These are phyloP conservation scores for Aschersonia sp. DNA, from an alignment of 2,329 filamentous ascomycete species.

Conservation along the genomic window DNA sequence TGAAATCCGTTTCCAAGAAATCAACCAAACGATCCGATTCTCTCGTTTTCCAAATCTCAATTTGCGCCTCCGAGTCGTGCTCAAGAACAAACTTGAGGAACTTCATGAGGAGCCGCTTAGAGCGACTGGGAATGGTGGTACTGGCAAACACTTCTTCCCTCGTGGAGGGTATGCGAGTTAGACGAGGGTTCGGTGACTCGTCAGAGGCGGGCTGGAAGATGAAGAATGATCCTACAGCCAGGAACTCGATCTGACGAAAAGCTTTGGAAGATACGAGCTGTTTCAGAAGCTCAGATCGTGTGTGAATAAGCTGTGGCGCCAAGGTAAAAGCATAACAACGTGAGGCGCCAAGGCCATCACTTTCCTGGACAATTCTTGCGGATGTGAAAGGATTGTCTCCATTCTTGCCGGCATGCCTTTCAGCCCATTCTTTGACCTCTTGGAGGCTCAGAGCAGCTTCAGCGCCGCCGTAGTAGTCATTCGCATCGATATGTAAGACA, in stretches of 20 bases:
- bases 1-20: slow-evolving; percentile 49
- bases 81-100: slow-evolving; percentile 79
- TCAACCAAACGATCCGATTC: slow-evolving; percentile 38
- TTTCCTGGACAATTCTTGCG: slow-evolving; percentile 20
- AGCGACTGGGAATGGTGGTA: slow-evolving; percentile 57
- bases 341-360: slow-evolving; percentile 37
- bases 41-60: slow-evolving; percentile 42
- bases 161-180: slow-evolving; percentile 70
- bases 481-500: slow-evolving; percentile 76
- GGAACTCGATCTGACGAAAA: slow-evolving; percentile 82
- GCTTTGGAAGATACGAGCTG: slow-evolving; percentile 80
- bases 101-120: slow-evolving; percentile 83
- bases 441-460: slow-evolving; percentile 78
- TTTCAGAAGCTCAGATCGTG: slow-evolving; percentile 62
- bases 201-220: slow-evolving; percentile 38
- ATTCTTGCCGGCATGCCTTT: slow-evolving; percentile 15
- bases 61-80: slow-evolving; percentile 44
- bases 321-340: slow-evolving; percentile 73
- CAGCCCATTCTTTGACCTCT: slow-evolving; percentile 65
- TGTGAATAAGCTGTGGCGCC: slow-evolving; percentile 76
- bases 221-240: slow-evolving; percentile 88
- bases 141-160: slow-evolving; percentile 86
- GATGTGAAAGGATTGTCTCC: slow-evolving; percentile 12
- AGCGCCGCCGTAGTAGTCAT: slow-evolving; percentile 74
- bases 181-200: slow-evolving; percentile 13